Base-by-base conservation (phyloP, 768 basidiomycete genomes). In the Myochromella boudieri region DNA sequence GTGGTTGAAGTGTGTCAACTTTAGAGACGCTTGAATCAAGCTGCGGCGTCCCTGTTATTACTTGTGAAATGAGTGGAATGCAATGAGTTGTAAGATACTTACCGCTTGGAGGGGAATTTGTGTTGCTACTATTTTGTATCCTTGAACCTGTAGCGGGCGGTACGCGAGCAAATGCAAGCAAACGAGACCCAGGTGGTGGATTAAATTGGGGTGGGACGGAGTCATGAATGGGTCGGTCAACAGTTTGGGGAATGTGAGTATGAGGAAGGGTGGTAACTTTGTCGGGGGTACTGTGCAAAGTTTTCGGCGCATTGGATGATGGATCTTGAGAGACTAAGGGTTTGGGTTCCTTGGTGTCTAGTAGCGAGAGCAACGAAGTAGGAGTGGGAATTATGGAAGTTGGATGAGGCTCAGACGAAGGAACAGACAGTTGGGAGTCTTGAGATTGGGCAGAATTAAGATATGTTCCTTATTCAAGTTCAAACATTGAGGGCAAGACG, bases 181-280 rank as follows among this genome's bases (percentile, higher is more conserved):
- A 60, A 42, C 78, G 75, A 37, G 79, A 78, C 14, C 77, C 77
- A 41, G 68, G 59, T 17, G 77, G 77, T 15, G 77, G 77, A 43
- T 74, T 74, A 55, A 76, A 77, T 24, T 57, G 64, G 39, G 64
- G 49, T 34, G 63, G 28, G 8, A 29, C n/a, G 12, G 34, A 29
- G 43, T 54, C 46, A 18, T 34, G n/a, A n/a, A n/a, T n/a, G n/a
- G n/a, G n/a, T n/a, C n/a, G n/a, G n/a, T n/a, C n/a, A n/a, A n/a
- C n/a, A n/a, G n/a, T n/a, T n/a, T n/a, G n/a, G n/a, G n/a, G n/a
- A n/a, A n/a, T n/a, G n/a, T n/a, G n/a, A n/a, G n/a, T n/a, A n/a
- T n/a, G n/a, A n/a, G n/a, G n/a, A n/a, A n/a, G n/a, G n/a, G n/a
- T n/a, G n/a, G n/a, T n/a, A n/a, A n/a, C n/a, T n/a, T n/a, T n/a